These are phyloP conservation scores for Bromus sterilis DNA, from an alignment of 176 grass and related monocot species.

Conservation along the genomic window DNA sequence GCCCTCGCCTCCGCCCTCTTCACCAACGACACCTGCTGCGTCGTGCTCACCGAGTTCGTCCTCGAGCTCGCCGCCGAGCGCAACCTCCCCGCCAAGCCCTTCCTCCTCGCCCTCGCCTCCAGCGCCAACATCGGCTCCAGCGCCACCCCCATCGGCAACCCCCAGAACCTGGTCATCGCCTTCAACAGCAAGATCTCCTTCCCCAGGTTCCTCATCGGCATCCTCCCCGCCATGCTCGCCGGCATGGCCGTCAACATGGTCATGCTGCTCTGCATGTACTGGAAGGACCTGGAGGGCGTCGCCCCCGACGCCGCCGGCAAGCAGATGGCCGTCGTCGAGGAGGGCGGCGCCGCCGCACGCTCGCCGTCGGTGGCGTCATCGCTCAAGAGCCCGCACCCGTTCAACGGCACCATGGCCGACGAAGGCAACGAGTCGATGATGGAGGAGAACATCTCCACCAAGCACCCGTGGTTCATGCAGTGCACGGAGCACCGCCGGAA, in stretches of 20 bases:
- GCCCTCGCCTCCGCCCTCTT: slow-evolving; percentile 74
- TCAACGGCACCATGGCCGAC: background rate
- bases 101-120: slow-evolving; percentile 73
- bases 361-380: slow-evolving; percentile 21
- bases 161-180: slow-evolving; percentile 92
- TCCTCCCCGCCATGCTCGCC: slow-evolving; percentile 69
- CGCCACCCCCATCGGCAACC: slow-evolving; percentile 91
- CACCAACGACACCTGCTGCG: slow-evolving; percentile 97
- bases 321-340: slow-evolving; percentile 26
- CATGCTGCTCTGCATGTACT: slow-evolving; percentile 73
- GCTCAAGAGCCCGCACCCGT: slow-evolving; percentile 4
- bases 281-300: slow-evolving; percentile 42
- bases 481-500: slow-evolving; percentile 32
- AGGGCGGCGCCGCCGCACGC: background rate
- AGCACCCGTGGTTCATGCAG: slow-evolving; percentile 49
- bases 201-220: slow-evolving; percentile 59
- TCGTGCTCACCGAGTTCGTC: slow-evolving; percentile 94
- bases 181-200: slow-evolving; percentile 80
- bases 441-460: slow-evolving; percentile 38
- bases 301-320: background rate
- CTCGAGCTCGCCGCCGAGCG: slow-evolving; percentile 81
- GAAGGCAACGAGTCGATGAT: slow-evolving; percentile 16
- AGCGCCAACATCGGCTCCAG: slow-evolving; percentile 93
- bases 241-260: slow-evolving; percentile 68
- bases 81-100: slow-evolving; percentile 83